Percentiles rank a stretch among this genome's conserved stretches.
Conservation (phyloP, 2,329 filamentous ascomycete species). For the Pseudopithomyces chartarum region DNA sequence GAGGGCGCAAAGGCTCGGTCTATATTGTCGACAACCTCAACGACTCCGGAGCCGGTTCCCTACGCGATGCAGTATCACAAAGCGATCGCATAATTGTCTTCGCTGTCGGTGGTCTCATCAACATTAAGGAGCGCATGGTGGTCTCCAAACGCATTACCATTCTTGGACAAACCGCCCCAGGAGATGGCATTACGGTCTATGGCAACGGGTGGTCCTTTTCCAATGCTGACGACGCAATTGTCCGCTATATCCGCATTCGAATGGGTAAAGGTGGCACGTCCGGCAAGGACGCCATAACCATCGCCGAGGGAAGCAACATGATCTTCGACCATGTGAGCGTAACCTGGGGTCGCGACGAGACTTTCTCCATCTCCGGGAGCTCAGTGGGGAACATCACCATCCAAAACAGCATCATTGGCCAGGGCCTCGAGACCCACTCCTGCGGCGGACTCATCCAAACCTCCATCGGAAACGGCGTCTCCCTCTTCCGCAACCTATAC, state of each 20-base stretch:
- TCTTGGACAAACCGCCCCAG: slow-evolving; percentile 57
- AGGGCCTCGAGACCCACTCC: slow-evolving; percentile 60
- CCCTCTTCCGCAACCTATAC: slow-evolving; percentile 60
- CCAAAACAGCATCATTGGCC: slow-evolving; percentile 59
- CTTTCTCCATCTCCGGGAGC: slow-evolving; percentile 57
- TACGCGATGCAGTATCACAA: slow-evolving; percentile 57
- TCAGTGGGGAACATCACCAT: slow-evolving; percentile 55
- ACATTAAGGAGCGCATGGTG: slow-evolving; percentile 53
- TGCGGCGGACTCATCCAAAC: slow-evolving; percentile 60
- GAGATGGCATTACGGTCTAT: slow-evolving; percentile 58
- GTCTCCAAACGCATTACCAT: slow-evolving; percentile 57
- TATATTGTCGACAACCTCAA: slow-evolving; percentile 57
- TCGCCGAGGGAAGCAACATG: slow-evolving; percentile 59
- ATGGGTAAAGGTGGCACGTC: slow-evolving; percentile 58
- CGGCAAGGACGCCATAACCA: slow-evolving; percentile 60
- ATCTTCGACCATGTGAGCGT: slow-evolving; percentile 62
- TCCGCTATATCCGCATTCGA: slow-evolving; percentile 61
- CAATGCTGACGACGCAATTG: slow-evolving; percentile 58
- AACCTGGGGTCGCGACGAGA: slow-evolving; percentile 62
- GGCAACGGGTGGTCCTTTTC: slow-evolving; percentile 61
- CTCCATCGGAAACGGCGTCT: slow-evolving; percentile 51
- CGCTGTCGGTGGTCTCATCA: slow-evolving; percentile 56
- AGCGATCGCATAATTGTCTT: slow-evolving; percentile 58
- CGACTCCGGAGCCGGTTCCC: slow-evolving; percentile 55
- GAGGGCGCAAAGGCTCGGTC: slow-evolving; percentile 53